Conservation (phyloP, 1,139 yeast genomes). For the Yamadazyma triangularis region DNA sequence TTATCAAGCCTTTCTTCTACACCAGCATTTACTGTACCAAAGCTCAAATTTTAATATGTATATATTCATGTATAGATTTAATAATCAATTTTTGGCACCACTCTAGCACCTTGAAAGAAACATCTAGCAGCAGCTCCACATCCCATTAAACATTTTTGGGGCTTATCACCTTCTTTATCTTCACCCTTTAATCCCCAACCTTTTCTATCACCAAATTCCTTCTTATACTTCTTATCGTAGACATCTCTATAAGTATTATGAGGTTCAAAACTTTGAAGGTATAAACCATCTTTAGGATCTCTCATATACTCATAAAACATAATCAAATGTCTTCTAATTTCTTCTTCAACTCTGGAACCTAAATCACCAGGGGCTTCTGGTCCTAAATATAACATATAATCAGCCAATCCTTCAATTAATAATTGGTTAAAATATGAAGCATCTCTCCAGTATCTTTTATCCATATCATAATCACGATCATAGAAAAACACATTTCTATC, state of each 20-base stretch:
- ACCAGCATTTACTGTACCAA: constrained; percentile 75
- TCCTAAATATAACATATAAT: constrained; percentile 50
- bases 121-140: constrained; percentile 65
- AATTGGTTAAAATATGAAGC: constrained; percentile 61
- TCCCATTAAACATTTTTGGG: constrained; percentile 58
- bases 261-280: constrained; percentile 60
- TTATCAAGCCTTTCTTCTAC: constrained; percentile 52
- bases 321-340: constrained; percentile 46
- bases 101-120: constrained; percentile 65
- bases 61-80: neutral
- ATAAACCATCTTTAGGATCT: constrained; percentile 57
- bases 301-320: constrained; percentile 55
- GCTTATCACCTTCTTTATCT: constrained; percentile 37
- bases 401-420: constrained; percentile 66
- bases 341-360: constrained; percentile 33
- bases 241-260: constrained; percentile 48
- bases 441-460: constrained; percentile 62
- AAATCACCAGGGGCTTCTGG: constrained; percentile 40
- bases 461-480: constrained; percentile 59
- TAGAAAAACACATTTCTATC: constrained; percentile 54
- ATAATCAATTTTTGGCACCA: constrained; percentile 31
- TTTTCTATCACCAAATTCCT: constrained; percentile 55
- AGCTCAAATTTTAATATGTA: constrained; percentile 44
- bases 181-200: constrained; percentile 49
- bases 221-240: constrained; percentile 45